phyloP scores from a whole-genome alignment of 2,329 filamentous ascomycete genomes.

The Ceratocystiopsis minuta region DNA sequence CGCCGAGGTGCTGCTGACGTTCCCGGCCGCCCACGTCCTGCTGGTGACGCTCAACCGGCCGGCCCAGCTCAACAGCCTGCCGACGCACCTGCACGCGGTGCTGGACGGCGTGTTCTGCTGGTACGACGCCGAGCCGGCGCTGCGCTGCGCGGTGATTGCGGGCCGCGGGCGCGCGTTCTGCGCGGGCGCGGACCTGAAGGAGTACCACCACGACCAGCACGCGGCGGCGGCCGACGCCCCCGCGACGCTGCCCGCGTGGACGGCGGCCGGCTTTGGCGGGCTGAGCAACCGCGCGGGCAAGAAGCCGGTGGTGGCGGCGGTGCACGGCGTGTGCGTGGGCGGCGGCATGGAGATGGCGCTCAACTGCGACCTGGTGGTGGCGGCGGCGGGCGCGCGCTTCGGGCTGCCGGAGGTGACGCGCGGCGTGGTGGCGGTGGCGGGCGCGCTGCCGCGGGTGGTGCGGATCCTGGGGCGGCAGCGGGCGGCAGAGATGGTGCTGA shows the following conservation, averaged over 20 bases:
- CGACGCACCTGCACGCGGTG: conserved; percentile 26
- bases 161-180: conserved; percentile 48
- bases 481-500: conserved; percentile 53
- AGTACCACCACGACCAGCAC: conserved; percentile 34
- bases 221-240: neutral
- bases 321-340: conserved; percentile 58
- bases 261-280: conserved; percentile 41
- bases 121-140: conserved; percentile 42
- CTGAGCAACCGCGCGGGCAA: conserved; percentile 47
- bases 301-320: conserved; percentile 61
- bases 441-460: conserved; percentile 48
- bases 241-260: conserved; percentile 11
- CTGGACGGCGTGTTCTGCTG: conserved; percentile 30
- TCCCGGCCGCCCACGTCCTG: conserved; percentile 35
- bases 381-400: conserved; percentile 39
- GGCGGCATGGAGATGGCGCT: conserved; percentile 62
- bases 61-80: conserved; percentile 38
- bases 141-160: conserved; percentile 46
- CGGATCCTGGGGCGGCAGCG: conserved; percentile 49
- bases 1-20: conserved; percentile 24
- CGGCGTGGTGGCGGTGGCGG: conserved; percentile 54
- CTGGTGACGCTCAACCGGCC: conserved; percentile 44
- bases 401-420: conserved; percentile 53
- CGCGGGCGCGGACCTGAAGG: conserved; percentile 49
- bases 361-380: conserved; percentile 56